Percentiles rank a stretch among this genome's conserved stretches.
phyloP scores from a whole-genome alignment of 164 flowering plant genomes.

The Vitis cinerea region DNA sequence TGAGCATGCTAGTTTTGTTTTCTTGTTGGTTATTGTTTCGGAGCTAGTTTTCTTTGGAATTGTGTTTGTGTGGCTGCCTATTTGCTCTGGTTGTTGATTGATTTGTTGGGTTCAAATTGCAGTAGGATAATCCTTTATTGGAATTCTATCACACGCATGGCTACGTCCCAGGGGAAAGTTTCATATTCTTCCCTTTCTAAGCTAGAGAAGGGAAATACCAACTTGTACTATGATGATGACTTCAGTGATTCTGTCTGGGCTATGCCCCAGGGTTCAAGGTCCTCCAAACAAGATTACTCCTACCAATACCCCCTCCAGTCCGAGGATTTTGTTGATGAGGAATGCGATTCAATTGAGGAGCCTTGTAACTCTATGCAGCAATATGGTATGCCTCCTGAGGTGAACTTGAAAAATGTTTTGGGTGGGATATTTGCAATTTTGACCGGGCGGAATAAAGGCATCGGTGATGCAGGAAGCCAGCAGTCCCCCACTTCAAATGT shows the following conservation, averaged over 20 bases:
- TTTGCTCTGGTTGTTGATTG: too few relatives aligned
- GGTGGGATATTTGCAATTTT: slow-evolving; percentile 76
- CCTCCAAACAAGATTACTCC: slow-evolving; percentile 33
- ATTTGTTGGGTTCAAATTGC: too few relatives aligned
- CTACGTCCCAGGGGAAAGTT: slow-evolving; percentile 35
- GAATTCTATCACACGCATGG: slow-evolving; percentile 31
- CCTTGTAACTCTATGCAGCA: slow-evolving; percentile 9
- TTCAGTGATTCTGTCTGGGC: slow-evolving; percentile 37
- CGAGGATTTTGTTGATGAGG: slow-evolving; percentile 59
- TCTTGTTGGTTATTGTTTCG: too few relatives aligned
- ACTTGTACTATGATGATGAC: slow-evolving; percentile 39
- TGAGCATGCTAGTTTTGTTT: too few relatives aligned
- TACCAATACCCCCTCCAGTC: slow-evolving; percentile 37
- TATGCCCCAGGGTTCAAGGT: slow-evolving; percentile 25
- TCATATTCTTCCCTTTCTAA: slow-evolving; percentile 55
- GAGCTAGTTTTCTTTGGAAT: too few relatives aligned
- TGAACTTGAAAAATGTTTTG: slow-evolving; percentile 83
- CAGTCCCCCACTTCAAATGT: slow-evolving; percentile 48
- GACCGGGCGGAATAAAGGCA: slow-evolving; percentile 56
- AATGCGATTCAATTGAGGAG: slow-evolving; percentile 53
- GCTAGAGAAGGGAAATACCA: slow-evolving; percentile 34
- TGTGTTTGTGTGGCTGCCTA: too few relatives aligned
- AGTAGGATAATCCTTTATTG: too few relatives aligned
- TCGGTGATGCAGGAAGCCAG: slow-evolving; percentile 12
- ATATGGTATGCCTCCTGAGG: slow-evolving; percentile 47